Evolutionary conservation across 1,284 basidiomycete genomes (phyloP), one percentile per base, ranked within the genome.

Genomic region (Hemileia vastatrix): DNA sequence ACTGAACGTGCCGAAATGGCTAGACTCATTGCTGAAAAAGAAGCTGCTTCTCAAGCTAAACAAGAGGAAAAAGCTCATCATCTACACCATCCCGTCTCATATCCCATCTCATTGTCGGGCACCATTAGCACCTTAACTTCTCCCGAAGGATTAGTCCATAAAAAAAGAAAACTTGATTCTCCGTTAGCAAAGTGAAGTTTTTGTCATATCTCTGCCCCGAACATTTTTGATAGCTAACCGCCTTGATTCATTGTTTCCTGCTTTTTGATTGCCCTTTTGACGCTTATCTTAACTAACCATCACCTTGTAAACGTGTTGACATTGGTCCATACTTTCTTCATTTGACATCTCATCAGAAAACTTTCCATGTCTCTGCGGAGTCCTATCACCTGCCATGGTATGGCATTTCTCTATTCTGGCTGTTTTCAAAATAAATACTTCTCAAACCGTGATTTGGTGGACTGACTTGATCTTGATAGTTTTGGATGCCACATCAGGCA

Each of bases 321-420:
- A n/a, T n/a, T n/a, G n/a, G n/a, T n/a, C n/a, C n/a, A n/a, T n/a
- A n/a, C n/a, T n/a, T n/a, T n/a, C n/a, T n/a, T n/a, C n/a, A n/a
- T n/a, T n/a, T n/a, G n/a, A n/a, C n/a, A n/a, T n/a, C n/a, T n/a
- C n/a, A n/a, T n/a, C n/a, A 21, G 24, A 6, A 6, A 6, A 32
- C 52, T 21, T 43, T 43, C 36, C 31, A n/a, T 44, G 1, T n/a
- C 47, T 0, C 36, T 50, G 11, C 63, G 64, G 23, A 72, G 71
- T 31, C 71, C 72, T 4, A 72, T 74, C 52, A 74, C 72, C 13
- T 74, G 71, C 54, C 72, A 74, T 56, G 72, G 72, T 72, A 9
- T 54, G 72, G 52, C 13, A 4, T 36, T 13, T 19, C 19, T 18
- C 6, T 19, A 23, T 19, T 23, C 19, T 8, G 21, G 1, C 2